These are phyloP conservation scores for Stachybotrys chlorohalonatus DNA, from an alignment of 2,329 filamentous ascomycete species.

Conservation along the genomic window DNA sequence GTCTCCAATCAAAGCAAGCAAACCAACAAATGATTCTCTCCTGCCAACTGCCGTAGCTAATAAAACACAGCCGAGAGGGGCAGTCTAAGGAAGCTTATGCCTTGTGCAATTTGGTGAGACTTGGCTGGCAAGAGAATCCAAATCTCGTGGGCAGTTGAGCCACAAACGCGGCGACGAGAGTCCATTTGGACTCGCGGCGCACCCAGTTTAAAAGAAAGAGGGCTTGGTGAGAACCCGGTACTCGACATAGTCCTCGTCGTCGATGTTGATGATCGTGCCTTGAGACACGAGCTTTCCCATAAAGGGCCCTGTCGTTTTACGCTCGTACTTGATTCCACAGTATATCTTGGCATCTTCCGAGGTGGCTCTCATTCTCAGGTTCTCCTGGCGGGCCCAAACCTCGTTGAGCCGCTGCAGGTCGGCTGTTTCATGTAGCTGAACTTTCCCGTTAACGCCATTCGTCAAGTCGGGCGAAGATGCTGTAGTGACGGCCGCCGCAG, in stretches of 20 bases:
- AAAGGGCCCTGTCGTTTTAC: conserved; percentile 51
- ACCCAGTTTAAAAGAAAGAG: conserved; percentile 40
- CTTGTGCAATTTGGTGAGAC: no score
- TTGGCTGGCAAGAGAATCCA: no score
- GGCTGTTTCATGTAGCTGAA: conserved; percentile 34
- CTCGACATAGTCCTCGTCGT: conserved; percentile 59
- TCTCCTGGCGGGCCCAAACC: conserved; percentile 47
- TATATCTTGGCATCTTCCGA: conserved; percentile 48
- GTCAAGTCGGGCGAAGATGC: conserved; percentile 8
- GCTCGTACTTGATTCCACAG: conserved; percentile 52
- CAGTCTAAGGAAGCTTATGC: no score
- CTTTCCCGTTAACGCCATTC: conserved; percentile 17
- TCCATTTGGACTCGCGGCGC: no score
- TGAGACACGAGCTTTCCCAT: conserved; percentile 54
- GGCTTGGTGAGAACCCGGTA: conserved; percentile 57
- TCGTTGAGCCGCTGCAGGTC: conserved; percentile 44
- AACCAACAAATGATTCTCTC: no score
- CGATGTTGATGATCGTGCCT: conserved; percentile 53
- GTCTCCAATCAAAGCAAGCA: no score
- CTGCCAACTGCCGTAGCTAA: no score
- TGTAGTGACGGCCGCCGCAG: conserved; percentile 11
- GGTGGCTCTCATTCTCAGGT: conserved; percentile 30
- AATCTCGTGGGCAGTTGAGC: no score
- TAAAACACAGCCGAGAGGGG: no score
- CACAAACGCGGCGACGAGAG: no score